Conservation (phyloP, 306 rosid genomes). For the Cucumis sativus region Cucumber_9930_V3 NC_026657.2:7154501-7155000, state of each 20-base stretch:
- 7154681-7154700: neutral
- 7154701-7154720: neutral
- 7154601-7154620: conserved; percentile 98
- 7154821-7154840: conserved; percentile 98
- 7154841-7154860: conserved; percentile 1
- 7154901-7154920: neutral
- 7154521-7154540: conserved; percentile 10
- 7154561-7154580: conserved; percentile 99
- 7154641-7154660: conserved; percentile 14
- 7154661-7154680: neutral
- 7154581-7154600: conserved; percentile 93
- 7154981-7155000: conserved; percentile 43
- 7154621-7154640: conserved; percentile 85
- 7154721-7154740: conserved; percentile 72
- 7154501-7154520: neutral
- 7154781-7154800: conserved; percentile 99
- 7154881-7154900: neutral
- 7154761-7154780: conserved; percentile 92
- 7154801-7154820: conserved; percentile 92
- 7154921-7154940: conserved; percentile 82
- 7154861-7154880: conserved; percentile 6
- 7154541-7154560: conserved; percentile 43
- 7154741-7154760: conserved; percentile 98
- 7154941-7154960: conserved; percentile 97
- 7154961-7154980: conserved; percentile 90